phyloP scores from a whole-genome alignment of 441 rosid species.

The Viola pubescens region DNA sequence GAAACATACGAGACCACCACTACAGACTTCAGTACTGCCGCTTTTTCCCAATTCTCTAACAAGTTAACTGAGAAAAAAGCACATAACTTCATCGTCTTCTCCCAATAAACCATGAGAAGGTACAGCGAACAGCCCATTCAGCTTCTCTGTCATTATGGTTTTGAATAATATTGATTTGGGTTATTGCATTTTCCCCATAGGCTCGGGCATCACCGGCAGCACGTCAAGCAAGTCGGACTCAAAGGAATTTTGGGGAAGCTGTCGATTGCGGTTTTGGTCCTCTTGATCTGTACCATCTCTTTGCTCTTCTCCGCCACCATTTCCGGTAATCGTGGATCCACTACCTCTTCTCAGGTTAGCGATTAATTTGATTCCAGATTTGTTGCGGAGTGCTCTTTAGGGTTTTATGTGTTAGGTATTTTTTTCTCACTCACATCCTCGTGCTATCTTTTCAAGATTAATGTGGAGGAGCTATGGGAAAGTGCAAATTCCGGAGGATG shows the following conservation, averaged over 20 bases:
- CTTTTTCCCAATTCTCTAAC: too few relatives aligned
- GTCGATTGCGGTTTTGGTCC: slow-evolving; percentile 49
- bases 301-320: slow-evolving; percentile 45
- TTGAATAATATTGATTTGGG: neutral
- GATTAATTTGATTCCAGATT: neutral
- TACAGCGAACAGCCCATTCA: neutral
- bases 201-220: slow-evolving; percentile 58
- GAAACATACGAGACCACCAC: too few relatives aligned
- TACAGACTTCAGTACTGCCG: too few relatives aligned
- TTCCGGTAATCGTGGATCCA: slow-evolving; percentile 36
- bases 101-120: slow-evolving; percentile 10
- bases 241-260: slow-evolving; percentile 56
- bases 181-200: slow-evolving; percentile 21
- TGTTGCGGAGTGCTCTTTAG: neutral
- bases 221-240: slow-evolving; percentile 33
- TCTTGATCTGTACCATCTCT: slow-evolving; percentile 71
- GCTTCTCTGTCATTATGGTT: neutral
- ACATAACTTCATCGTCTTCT: neutral
- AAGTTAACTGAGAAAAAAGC: neutral
- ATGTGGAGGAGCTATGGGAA: slow-evolving; percentile 81
- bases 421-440: too few relatives aligned
- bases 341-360: slow-evolving; percentile 47
- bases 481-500: slow-evolving; percentile 78
- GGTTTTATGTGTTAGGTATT: neutral
- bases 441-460: slow-evolving; percentile 35